Base-by-base conservation (phyloP, 768 basidiomycete genomes). In the Suillus spraguei region DNA sequence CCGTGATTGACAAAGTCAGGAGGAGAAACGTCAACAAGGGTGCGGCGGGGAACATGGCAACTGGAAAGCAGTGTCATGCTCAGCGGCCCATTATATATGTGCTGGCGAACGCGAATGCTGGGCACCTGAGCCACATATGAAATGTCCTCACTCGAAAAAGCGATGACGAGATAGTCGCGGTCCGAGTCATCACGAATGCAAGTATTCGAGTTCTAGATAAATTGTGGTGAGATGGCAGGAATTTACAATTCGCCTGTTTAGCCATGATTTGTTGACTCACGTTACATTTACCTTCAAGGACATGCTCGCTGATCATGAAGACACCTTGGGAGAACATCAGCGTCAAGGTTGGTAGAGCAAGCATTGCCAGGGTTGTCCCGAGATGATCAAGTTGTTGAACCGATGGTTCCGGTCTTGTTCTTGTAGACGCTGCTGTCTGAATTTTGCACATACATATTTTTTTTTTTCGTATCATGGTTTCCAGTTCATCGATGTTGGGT, bases 1-100 rank as follows among this genome's bases (percentile, higher is more conserved):
- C 81, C 53, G 74, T 78, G 53, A 81, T 81, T 36, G 79, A 76
- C 52, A 85, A 67, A 53, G 81, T 80, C 56, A 85, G 77, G 47
- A 84, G 70, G 44, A 85, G 68, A 54, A 79, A 75, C 41, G 80
- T 78, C 63, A 85, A 74, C 60, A 86, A 67, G 60, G 78, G 77
- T 44, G 72, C 68, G 58, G 74, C 61, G 44, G 66, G 71, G 67
- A 80, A 79, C 81, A 82, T 81, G 64, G 60, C 32, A 35, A 36
- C 60, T 14, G 3, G 38, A 39, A 24, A 24, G 38, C 17, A 3
- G 24, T 39, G 17, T 16, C 36, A 38, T 16, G 24, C 14, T 16
- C 38, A 16, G 36, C 24, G 22, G 16, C 14, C 9, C 55, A 38
- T 56, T 56, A 56, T 56, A 55, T 36, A 56, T 28, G 16, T 4